Percentiles rank a stretch among this genome's conserved stretches.
Conservation (phyloP, 495 filamentous ascomycete genomes). For the Aspergillus steynii region DNA sequence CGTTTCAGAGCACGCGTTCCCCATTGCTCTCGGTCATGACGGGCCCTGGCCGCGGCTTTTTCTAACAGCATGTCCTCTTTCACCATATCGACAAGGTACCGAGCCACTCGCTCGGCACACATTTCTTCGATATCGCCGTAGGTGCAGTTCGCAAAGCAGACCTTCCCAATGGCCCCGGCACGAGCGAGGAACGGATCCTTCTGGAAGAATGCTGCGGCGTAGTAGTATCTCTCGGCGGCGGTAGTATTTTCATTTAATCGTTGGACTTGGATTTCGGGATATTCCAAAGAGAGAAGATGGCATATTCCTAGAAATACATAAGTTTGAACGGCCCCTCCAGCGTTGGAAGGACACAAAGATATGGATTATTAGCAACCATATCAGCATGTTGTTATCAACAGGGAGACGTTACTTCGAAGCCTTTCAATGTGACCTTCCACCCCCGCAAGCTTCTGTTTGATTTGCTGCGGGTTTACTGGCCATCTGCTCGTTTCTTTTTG, state of each 20-base stretch:
- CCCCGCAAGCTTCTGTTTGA: constrained; percentile 9
- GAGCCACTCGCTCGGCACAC: constrained; percentile 25
- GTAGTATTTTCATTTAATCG: constrained; percentile 14
- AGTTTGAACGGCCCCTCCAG: not conserved
- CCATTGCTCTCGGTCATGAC: constrained; percentile 4
- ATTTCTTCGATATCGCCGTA: constrained; percentile 15
- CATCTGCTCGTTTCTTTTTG: constrained; percentile 15
- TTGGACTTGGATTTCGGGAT: constrained; percentile 21
- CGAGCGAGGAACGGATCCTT: constrained; percentile 33
- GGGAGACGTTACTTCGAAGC: constrained; percentile 23
- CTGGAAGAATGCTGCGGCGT: constrained; percentile 26
- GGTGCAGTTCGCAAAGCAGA: constrained; percentile 6
- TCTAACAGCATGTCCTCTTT: constrained; percentile 27
- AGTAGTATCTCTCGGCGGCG: constrained; percentile 17
- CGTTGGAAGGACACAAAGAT: not conserved
- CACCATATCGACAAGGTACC: constrained; percentile 31
- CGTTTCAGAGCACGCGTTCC: not conserved
- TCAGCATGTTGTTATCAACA: not conserved
- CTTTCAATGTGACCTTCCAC: constrained; percentile 7
- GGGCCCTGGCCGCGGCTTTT: constrained; percentile 5
- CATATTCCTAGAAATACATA: constrained; percentile 25
- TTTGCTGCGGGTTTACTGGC: constrained; percentile 18
- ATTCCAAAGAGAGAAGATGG: constrained; percentile 19
- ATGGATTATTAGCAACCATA: constrained; percentile 3
- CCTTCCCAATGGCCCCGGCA: constrained; percentile 30